Conservation (phyloP, 495 filamentous ascomycete genomes). For the Extremus antarcticus region DNA sequence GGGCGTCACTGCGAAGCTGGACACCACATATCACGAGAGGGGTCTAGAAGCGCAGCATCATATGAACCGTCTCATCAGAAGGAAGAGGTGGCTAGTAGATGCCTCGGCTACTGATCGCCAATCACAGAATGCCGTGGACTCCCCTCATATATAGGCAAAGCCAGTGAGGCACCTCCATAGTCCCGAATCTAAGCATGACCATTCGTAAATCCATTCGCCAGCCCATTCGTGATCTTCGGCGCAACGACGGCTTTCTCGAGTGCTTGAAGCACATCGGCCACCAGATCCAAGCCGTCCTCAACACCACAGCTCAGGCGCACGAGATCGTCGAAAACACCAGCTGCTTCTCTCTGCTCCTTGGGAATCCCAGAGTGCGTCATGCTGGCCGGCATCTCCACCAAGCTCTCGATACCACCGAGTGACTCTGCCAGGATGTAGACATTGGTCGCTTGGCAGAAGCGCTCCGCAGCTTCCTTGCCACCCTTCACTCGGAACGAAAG, state of each 20-base stretch:
- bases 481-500: slow-evolving; percentile 89
- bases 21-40: too few relatives aligned
- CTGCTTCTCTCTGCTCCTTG: slow-evolving; percentile 73
- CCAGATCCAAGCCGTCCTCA: slow-evolving; percentile 80
- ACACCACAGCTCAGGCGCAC: slow-evolving; percentile 87
- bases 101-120: too few relatives aligned
- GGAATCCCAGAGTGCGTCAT: slow-evolving; percentile 99
- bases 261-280: slow-evolving; percentile 72
- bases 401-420: slow-evolving; percentile 81
- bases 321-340: slow-evolving; percentile 95
- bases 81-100: too few relatives aligned
- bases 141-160: too few relatives aligned
- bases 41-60: too few relatives aligned
- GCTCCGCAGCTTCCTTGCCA: slow-evolving; percentile 73
- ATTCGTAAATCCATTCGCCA: not conserved
- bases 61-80: too few relatives aligned
- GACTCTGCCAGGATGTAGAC: slow-evolving; percentile 92
- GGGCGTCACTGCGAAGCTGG: too few relatives aligned
- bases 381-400: slow-evolving; percentile 80
- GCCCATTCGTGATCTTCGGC: slow-evolving; percentile 32
- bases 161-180: too few relatives aligned
- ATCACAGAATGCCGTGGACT: too few relatives aligned
- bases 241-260: slow-evolving; percentile 61
- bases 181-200: not conserved
- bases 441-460: slow-evolving; percentile 79